Base-by-base conservation (phyloP, 495 filamentous ascomycete genomes). In the Astrothelium macrocarpum region DNA sequence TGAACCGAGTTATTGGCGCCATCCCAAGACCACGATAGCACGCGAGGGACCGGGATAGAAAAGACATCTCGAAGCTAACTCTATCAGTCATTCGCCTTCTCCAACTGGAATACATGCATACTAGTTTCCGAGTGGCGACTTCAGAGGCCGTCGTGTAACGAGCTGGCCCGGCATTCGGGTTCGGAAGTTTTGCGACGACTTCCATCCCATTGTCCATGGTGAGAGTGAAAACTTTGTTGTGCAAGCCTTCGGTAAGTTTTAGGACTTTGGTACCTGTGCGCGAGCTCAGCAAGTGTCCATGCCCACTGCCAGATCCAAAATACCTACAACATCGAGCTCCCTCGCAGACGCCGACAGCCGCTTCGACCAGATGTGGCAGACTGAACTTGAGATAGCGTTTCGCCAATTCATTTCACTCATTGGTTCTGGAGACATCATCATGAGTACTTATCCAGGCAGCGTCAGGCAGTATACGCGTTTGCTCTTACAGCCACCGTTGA, bases 331-430 rank as follows among this genome's bases (percentile, higher is more conserved):
- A 71, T 36, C 63, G 65, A 56, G 72, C 72, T 23, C 72, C 74
- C 18, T 71, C 59, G 46, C 69, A 64, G 32, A 65, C 70, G 67
- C 66, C 65, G 18, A 78, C 64, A 39, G 72, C 72, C 29, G 69
- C 64, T 10, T 72, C 56, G 32, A 78, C 42, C 53, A 78, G 71
- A 43, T 68, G 62, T 53, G 70, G 66, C 12, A 76, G 62, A 39
- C 76, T 73, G 62, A 78, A 76, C 62, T 71, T 74, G n/a, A 73
- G 32, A 67, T 75, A 75, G 58, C 74, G 71, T 53, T 73, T 71
- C 26, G 64, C 64, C 49, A 78, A 71, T 63, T 74, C 69, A 2
- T 58, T 62, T 43, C 70, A 32, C 62, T 77, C 72, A 64, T 77
- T 75, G 66, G 53, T 73, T 67, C 71, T 77, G 62, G 45, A 49